Evolutionary conservation across 164 flowering plant genomes (phyloP).

Genomic region (Magnolia officinalis): DNA sequence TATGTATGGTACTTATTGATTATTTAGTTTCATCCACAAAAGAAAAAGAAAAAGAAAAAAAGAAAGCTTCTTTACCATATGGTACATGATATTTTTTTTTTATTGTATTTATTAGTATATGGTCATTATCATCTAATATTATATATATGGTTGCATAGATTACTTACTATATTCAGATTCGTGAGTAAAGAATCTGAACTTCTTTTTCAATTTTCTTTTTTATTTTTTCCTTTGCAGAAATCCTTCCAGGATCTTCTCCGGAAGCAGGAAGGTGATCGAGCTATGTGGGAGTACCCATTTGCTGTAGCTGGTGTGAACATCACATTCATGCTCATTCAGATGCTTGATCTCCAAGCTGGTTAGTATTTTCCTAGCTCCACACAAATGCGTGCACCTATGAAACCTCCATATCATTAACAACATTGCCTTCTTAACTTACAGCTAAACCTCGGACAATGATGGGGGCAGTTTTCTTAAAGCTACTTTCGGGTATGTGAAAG

Average conservation of each 20-base stretch:
- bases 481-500: slow-evolving; percentile 45
- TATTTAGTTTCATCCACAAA: too few species aligned
- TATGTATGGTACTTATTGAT: too few species aligned
- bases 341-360: slow-evolving; percentile 99
- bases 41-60: too few species aligned
- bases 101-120: too few species aligned
- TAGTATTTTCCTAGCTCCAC: neutral
- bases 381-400: neutral
- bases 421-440: slow-evolving; percentile 24
- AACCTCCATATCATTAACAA: too few species aligned
- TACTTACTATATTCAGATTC: neutral
- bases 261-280: slow-evolving; percentile 83
- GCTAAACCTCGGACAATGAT: slow-evolving; percentile 44
- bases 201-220: neutral
- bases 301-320: slow-evolving; percentile 98
- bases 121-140: too few species aligned
- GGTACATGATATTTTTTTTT: too few species aligned
- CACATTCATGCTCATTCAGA: slow-evolving; percentile 96
- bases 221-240: slow-evolving; percentile 42
- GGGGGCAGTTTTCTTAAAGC: slow-evolving; percentile 29
- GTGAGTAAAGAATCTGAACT: neutral
- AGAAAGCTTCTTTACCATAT: too few species aligned
- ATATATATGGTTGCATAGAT: too few species aligned
- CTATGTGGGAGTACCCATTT: slow-evolving; percentile 97
- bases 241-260: slow-evolving; percentile 85